Conservation (phyloP, 108 stramenopile genomes). For the Phaeodactylum tricornutum region DNA sequence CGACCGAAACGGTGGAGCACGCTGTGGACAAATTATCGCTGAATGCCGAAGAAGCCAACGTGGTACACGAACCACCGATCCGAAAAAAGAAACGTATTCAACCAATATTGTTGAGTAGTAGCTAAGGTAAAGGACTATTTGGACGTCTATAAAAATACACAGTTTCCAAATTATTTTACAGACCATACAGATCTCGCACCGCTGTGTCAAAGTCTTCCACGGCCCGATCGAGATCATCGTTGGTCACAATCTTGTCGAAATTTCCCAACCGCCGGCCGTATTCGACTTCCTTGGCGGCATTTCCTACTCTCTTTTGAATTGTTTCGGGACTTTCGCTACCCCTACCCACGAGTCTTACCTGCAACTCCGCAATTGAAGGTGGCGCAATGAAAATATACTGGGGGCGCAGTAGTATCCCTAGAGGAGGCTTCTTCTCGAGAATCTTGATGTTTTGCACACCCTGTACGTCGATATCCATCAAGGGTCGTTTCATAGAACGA, state of each 20-base stretch:
- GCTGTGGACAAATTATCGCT: constrained; percentile 1
- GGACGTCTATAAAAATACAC: constrained; percentile 3
- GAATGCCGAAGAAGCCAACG: constrained; percentile 2
- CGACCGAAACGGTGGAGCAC: not conserved
- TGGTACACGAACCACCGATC: no score
- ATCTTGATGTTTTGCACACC: constrained; percentile 34
- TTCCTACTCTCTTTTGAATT: constrained; percentile 53
- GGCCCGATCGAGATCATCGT: constrained; percentile 77
- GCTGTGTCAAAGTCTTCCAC: constrained; percentile 28
- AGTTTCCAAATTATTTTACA: no score
- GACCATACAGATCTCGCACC: constrained; percentile 28
- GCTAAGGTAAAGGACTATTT: not conserved
- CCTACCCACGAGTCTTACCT: constrained; percentile 59
- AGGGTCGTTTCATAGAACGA: no score
- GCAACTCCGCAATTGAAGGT: constrained; percentile 73
- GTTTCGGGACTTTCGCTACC: constrained; percentile 84
- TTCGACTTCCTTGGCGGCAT: constrained; percentile 80
- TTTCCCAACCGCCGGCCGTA: constrained; percentile 56
- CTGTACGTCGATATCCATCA: constrained; percentile 92
- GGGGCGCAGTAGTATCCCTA: constrained; percentile 29
- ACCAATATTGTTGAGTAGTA: constrained; percentile 6
- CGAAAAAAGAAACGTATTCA: constrained; percentile 42
- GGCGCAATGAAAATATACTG: constrained; percentile 92
- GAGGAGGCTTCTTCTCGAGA: constrained; percentile 10
- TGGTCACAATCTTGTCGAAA: constrained; percentile 76